Conservation (phyloP, 192 early-diverging fungal species). For the Umbelopsis isabellina region DNA sequence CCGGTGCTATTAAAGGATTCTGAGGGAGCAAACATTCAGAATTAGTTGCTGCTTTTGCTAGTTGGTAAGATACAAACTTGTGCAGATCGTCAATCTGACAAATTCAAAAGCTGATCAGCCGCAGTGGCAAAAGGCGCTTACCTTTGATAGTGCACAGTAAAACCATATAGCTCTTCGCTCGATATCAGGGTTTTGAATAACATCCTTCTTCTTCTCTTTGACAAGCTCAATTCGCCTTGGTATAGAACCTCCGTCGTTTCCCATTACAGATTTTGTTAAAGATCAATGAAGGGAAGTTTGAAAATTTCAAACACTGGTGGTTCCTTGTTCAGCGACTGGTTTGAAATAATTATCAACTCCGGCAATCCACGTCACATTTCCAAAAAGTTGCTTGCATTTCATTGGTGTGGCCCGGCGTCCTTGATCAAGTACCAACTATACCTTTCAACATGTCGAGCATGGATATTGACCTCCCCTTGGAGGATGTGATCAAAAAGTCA, state of each 20-base stretch:
- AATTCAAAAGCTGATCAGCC: too few relatives aligned
- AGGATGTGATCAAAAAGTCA: background rate
- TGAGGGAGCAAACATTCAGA: constrained; percentile 13
- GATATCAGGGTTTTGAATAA: constrained; percentile 67
- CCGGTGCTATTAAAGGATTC: constrained; percentile 59
- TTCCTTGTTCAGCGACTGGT: background rate
- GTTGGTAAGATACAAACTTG: background rate
- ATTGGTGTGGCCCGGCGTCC: background rate
- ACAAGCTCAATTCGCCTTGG: constrained; percentile 85
- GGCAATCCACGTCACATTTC: constrained; percentile 17
- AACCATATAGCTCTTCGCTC: constrained; percentile 68
- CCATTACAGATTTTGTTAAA: constrained; percentile 44
- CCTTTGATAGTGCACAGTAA: constrained; percentile 81
- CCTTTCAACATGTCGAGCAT: constrained; percentile 1
- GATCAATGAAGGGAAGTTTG: background rate
- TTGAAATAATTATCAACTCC: background rate
- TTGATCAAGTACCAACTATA: background rate
- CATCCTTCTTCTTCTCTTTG: constrained; percentile 72
- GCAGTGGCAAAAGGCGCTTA: constrained; percentile 14
- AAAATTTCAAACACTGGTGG: background rate
- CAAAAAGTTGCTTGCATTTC: background rate
- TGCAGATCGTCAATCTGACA: background rate
- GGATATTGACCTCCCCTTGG: constrained; percentile 9
- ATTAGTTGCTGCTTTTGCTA: background rate
- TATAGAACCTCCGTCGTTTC: constrained; percentile 90